Conservation (phyloP, 2,329 filamentous ascomycete genomes). For the Byssochlamys sp. region DNA sequence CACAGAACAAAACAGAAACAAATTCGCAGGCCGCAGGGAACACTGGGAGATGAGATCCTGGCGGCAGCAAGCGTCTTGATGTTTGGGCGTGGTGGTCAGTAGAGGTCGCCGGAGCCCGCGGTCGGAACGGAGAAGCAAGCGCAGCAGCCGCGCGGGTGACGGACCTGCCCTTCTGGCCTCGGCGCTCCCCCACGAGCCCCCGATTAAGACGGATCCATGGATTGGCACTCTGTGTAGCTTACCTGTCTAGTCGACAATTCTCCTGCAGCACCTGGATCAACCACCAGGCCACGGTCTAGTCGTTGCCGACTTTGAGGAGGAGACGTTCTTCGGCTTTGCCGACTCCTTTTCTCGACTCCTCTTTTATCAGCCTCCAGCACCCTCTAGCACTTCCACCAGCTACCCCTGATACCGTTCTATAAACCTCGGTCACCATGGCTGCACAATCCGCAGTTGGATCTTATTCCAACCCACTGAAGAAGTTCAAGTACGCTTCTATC, state of each 20-base stretch:
- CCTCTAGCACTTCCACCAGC: neutral
- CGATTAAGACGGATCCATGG: neutral
- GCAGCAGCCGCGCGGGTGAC: neutral
- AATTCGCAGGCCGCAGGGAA: neutral
- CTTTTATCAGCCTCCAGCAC: neutral
- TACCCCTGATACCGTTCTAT: constrained; percentile 24
- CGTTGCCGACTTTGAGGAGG: neutral
- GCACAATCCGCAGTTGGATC: constrained; percentile 62
- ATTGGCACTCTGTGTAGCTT: neutral
- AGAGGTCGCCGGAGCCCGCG: neutral
- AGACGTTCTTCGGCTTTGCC: neutral
- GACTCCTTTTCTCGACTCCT: neutral
- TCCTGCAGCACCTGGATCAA: neutral
- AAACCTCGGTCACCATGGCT: constrained; percentile 56
- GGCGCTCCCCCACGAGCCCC: neutral
- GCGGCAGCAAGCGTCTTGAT: neutral
- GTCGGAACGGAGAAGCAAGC: neutral
- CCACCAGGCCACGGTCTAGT: neutral
- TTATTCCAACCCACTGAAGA: constrained; percentile 99
- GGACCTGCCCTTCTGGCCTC: neutral
- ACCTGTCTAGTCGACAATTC: neutral
- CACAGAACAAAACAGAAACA: neutral
- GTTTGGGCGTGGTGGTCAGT: neutral
- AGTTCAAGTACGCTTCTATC: constrained; percentile 71
- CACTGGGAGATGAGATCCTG: neutral